A percentile compares a stretch with the other conserved stretches of the same genome.
Conservation (phyloP, 1,284 basidiomycete genomes). For the Ustilago bromivora region DNA sequence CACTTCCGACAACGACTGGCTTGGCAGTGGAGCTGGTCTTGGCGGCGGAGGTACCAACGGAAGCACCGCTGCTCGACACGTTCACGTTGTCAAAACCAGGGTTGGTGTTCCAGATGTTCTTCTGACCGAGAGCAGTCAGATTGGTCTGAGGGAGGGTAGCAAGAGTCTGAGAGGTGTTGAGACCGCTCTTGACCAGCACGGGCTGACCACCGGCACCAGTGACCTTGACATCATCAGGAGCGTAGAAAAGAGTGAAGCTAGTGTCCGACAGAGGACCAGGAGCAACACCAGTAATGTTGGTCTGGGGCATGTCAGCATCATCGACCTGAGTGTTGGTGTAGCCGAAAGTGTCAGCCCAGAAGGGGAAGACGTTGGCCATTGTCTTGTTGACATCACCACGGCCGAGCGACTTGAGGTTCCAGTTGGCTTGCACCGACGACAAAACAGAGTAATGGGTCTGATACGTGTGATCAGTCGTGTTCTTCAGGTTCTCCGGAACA, state of each 20-base stretch:
- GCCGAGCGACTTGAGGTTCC: slow-evolving; percentile 66
- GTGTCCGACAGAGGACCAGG: slow-evolving; percentile 60
- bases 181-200: slow-evolving; percentile 57
- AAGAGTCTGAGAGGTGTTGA: slow-evolving; percentile 57
- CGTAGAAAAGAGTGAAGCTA: slow-evolving; percentile 64
- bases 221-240: slow-evolving; percentile 62
- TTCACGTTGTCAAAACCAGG: slow-evolving; percentile 49
- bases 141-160: slow-evolving; percentile 39
- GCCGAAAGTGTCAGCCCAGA: slow-evolving; percentile 72
- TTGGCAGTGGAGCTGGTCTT: slow-evolving; percentile 32
- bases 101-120: slow-evolving; percentile 65
- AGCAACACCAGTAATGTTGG: slow-evolving; percentile 69
- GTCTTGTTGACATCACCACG: slow-evolving; percentile 64
- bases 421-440: slow-evolving; percentile 77
- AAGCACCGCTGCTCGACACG: slow-evolving; percentile 19
- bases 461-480: slow-evolving; percentile 54
- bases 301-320: slow-evolving; percentile 52
- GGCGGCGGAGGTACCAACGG: slow-evolving; percentile 12
- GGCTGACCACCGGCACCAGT: slow-evolving; percentile 65
- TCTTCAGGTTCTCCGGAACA: slow-evolving; percentile 40
- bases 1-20: slow-evolving; percentile 19
- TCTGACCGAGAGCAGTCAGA: slow-evolving; percentile 51
- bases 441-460: slow-evolving; percentile 77
- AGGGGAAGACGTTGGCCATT: slow-evolving; percentile 73
- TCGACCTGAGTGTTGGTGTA: slow-evolving; percentile 55